phyloP scores from a whole-genome alignment of 2,329 filamentous ascomycete species.

The Lecanosticta acicola region DNA sequence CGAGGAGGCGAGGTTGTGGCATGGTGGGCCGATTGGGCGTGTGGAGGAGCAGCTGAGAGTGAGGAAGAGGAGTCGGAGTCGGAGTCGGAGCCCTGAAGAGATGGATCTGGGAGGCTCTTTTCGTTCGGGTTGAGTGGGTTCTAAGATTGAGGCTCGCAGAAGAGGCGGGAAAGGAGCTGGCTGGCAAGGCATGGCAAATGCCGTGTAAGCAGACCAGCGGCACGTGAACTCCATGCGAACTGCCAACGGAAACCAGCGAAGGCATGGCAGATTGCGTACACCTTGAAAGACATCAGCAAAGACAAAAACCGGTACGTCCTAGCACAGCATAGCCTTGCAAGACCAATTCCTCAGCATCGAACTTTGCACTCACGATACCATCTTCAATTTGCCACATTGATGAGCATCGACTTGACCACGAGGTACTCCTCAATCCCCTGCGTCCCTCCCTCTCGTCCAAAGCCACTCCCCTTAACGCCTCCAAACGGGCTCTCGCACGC shows the following conservation, averaged over 20 bases:
- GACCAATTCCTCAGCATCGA: too few relatives aligned
- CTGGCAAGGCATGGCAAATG: too few relatives aligned
- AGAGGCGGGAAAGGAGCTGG: too few relatives aligned
- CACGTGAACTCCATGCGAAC: too few relatives aligned
- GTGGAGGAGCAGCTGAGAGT: not conserved
- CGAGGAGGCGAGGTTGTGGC: constrained; percentile 3
- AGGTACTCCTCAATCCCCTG: constrained; percentile 6
- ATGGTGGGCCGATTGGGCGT: not conserved
- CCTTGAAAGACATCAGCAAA: too few relatives aligned
- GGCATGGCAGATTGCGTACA: too few relatives aligned
- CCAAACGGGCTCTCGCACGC: constrained; percentile 20
- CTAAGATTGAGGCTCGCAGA: too few relatives aligned
- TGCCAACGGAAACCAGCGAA: too few relatives aligned
- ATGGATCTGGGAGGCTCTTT: not conserved
- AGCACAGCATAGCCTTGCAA: too few relatives aligned
- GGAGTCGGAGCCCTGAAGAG: constrained; percentile 34
- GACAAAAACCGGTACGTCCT: too few relatives aligned
- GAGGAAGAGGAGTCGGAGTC: constrained; percentile 3
- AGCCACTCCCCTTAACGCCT: constrained; percentile 47
- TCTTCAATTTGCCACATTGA: constrained; percentile 1
- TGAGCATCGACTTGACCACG: constrained; percentile 1
- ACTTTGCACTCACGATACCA: too few relatives aligned
- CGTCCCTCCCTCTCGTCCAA: constrained; percentile 31
- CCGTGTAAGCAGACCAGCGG: too few relatives aligned
- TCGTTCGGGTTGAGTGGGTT: not conserved